phyloP scores from a whole-genome alignment of 805 yeast genomes.

The Candida adriatica region DNA sequence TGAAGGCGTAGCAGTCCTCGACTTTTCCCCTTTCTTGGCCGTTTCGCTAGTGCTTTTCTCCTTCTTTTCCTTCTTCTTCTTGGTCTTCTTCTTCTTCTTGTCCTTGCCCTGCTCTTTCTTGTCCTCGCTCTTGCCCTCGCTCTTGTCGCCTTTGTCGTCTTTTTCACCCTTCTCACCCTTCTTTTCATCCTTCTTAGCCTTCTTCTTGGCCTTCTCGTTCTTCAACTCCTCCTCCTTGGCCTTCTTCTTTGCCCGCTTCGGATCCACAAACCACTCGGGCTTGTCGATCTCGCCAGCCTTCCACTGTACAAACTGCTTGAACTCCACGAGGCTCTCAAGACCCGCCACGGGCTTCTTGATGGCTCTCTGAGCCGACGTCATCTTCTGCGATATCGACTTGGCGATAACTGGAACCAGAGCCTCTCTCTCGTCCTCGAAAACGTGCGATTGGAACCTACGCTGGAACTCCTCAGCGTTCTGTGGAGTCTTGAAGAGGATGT shows the following conservation, averaged over 20 bases:
- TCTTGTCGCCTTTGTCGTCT: constrained; percentile 7
- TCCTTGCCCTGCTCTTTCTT: constrained; percentile 4
- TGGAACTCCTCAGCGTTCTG: constrained; percentile 25
- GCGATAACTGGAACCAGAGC: constrained; percentile 29
- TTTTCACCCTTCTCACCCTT: constrained; percentile 4
- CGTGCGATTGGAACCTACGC: constrained; percentile 13
- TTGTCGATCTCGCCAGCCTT: constrained; percentile 15
- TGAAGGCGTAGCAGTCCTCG: neutral
- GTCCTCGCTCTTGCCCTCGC: constrained; percentile 2
- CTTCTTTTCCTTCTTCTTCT: constrained; percentile 2
- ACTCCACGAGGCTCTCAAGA: constrained; percentile 17
- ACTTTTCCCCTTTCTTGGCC: neutral
- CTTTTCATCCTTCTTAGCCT: constrained; percentile 1
- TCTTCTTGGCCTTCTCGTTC: constrained; percentile 1
- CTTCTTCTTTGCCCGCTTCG: constrained; percentile 1
- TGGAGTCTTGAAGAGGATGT: constrained; percentile 29
- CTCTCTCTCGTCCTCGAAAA: constrained; percentile 22
- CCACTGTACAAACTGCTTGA: constrained; percentile 17
- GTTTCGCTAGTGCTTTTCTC: too few species aligned
- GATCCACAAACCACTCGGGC: constrained; percentile 10
- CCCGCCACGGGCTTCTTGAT: constrained; percentile 2
- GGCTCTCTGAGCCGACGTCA: constrained; percentile 17
- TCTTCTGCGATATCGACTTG: constrained; percentile 27
- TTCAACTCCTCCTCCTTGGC: neutral
- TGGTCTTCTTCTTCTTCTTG: constrained; percentile 1